These are phyloP conservation scores for Chalaropsis ovoidea DNA, from an alignment of 2,329 filamentous ascomycete species.

Conservation along the genomic window DNA sequence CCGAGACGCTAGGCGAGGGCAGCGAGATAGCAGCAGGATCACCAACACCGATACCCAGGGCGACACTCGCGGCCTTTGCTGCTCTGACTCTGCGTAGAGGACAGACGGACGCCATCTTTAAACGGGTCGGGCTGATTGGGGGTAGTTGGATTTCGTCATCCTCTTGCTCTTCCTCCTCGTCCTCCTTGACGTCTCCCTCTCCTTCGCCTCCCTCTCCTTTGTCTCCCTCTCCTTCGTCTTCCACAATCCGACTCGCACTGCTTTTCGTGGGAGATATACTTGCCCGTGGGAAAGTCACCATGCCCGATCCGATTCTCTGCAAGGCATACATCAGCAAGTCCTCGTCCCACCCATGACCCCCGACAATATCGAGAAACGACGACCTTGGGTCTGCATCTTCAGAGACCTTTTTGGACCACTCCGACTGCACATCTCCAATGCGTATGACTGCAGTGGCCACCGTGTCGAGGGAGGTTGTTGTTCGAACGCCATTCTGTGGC, in stretches of 20 bases:
- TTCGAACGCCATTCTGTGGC: constrained; percentile 20
- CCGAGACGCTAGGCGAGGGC: background rate
- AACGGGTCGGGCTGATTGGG: constrained; percentile 20
- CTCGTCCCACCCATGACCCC: constrained; percentile 22
- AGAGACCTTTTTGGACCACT: constrained; percentile 37
- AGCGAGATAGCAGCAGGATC: background rate
- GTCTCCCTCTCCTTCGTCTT: background rate
- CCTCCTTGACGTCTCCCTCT: background rate
- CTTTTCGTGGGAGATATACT: background rate
- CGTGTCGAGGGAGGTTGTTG: constrained; percentile 43
- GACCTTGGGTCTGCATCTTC: constrained; percentile 35
- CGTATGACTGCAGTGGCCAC: constrained; percentile 43
- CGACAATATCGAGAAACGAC: constrained; percentile 27
- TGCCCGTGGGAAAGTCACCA: constrained; percentile 19
- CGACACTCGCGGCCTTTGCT: background rate
- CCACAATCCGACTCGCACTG: background rate
- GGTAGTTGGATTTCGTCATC: constrained; percentile 18
- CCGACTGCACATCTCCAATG: constrained; percentile 39
- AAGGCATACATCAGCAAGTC: constrained; percentile 18
- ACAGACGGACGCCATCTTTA: constrained; percentile 24
- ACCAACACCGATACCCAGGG: background rate
- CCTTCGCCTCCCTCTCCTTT: background rate
- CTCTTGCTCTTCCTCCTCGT: constrained; percentile 1
- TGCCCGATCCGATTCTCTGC: constrained; percentile 17
- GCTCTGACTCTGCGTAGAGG: constrained; percentile 18